Conservation (phyloP, 1,139 yeast genomes). For the Lizanozyma gosingica region DNA sequence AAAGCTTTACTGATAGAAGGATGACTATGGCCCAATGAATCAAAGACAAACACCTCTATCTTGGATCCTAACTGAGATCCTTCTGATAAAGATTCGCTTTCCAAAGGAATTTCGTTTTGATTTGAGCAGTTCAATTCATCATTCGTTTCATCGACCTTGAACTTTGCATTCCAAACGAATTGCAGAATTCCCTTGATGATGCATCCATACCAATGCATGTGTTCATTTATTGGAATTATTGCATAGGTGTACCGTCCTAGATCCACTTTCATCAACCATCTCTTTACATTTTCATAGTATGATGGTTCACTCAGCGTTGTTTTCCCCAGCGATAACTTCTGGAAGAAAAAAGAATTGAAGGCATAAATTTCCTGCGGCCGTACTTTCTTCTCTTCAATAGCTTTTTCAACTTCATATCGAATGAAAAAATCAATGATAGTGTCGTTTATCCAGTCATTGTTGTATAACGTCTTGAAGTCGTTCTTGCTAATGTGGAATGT, state of each 20-base stretch:
- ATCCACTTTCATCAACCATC: conserved; percentile 74
- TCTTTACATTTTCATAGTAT: conserved; percentile 56
- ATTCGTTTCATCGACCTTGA: conserved; percentile 1
- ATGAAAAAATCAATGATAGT: conserved; percentile 64
- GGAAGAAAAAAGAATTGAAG: conserved; percentile 79
- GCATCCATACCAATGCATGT: conserved; percentile 84
- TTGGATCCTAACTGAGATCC: conserved; percentile 4
- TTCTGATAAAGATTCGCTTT: neutral
- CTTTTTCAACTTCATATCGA: conserved; percentile 44
- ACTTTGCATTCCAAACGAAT: neutral
- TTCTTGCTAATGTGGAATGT: conserved; percentile 43
- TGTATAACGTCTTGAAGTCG: conserved; percentile 61
- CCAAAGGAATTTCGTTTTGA: neutral
- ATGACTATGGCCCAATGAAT: conserved; percentile 63
- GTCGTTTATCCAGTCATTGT: conserved; percentile 72
- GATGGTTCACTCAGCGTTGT: conserved; percentile 12
- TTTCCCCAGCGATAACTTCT: conserved; percentile 40
- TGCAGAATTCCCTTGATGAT: conserved; percentile 32
- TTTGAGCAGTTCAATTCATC: neutral
- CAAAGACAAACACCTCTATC: conserved; percentile 62
- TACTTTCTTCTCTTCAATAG: conserved; percentile 6
- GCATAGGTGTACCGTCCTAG: conserved; percentile 53
- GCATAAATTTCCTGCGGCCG: conserved; percentile 40
- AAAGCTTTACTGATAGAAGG: conserved; percentile 45
- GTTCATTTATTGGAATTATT: conserved; percentile 75